Percentiles rank a stretch among this genome's conserved stretches.
These are phyloP conservation scores for Erysimum cheiri DNA, from an alignment of 441 rosid genomes.

Conservation along the genomic window DNA sequence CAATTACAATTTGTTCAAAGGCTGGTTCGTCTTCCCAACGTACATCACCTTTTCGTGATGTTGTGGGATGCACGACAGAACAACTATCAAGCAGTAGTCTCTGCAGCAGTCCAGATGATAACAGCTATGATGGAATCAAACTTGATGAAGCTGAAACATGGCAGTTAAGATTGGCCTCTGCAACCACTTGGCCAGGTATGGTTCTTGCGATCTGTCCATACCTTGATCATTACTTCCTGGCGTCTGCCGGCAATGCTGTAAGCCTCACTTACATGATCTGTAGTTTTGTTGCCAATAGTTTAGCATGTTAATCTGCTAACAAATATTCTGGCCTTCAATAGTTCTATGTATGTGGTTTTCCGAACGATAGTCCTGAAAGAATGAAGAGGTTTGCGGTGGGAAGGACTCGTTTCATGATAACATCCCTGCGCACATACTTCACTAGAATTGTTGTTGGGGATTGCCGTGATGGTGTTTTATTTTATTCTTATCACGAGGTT, in stretches of 20 bases:
- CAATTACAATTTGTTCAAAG: conserved; percentile 72
- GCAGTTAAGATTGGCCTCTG: conserved; percentile 71
- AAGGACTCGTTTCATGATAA: conserved; percentile 93
- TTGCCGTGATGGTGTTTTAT: conserved; percentile 98
- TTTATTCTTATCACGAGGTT: conserved; percentile 92
- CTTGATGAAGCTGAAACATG: conserved; percentile 86
- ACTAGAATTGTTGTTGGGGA: conserved; percentile 97
- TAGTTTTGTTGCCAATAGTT: conserved; percentile 31
- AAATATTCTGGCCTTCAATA: conserved; percentile 47
- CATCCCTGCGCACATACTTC: conserved; percentile 71
- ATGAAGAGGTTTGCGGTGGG: conserved; percentile 77
- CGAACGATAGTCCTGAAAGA: conserved; percentile 72
- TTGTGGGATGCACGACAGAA: conserved; percentile 71
- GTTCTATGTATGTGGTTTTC: conserved; percentile 91
- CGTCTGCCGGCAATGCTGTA: conserved; percentile 97
- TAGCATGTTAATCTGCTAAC: conserved; percentile 39
- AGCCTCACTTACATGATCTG: conserved; percentile 51
- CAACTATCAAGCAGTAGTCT: conserved; percentile 85
- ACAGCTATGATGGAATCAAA: conserved; percentile 82
- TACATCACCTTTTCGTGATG: conserved; percentile 87
- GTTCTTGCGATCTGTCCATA: conserved; percentile 94
- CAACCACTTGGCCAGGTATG: conserved; percentile 78
- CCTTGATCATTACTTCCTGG: conserved; percentile 88
- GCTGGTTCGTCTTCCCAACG: conserved; percentile 79
- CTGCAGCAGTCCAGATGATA: conserved; percentile 88